Conservation (phyloP, 1,284 basidiomycete genomes). For the Cutaneotrichosporon mucoides region DNA sequence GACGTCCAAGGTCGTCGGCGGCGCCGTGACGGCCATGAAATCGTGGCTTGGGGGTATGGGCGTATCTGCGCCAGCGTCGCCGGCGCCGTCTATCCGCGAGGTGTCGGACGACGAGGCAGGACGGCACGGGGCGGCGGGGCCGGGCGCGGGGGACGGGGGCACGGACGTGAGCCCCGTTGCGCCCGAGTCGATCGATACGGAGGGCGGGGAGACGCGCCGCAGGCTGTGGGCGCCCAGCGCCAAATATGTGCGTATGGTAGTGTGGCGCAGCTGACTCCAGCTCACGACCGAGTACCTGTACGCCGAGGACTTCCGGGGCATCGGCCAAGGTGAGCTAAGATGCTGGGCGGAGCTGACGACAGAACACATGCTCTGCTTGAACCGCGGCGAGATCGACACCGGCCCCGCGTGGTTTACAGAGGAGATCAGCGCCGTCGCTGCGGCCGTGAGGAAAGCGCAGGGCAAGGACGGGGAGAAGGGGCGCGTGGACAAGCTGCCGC, state of each 20-base stretch:
- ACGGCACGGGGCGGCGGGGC: too few species aligned
- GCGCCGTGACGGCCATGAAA: constrained; percentile 8
- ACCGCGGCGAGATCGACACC: constrained; percentile 34
- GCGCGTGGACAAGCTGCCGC: not conserved
- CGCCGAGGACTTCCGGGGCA: constrained; percentile 39
- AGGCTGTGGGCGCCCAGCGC: constrained; percentile 23
- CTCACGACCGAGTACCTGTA: constrained; percentile 34
- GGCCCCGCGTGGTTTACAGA: constrained; percentile 38
- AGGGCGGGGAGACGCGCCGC: not conserved
- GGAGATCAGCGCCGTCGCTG: constrained; percentile 24
- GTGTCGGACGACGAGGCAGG: not conserved
- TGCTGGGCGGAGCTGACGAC: not conserved
- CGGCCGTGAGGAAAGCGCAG: constrained; percentile 3
- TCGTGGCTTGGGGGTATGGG: constrained; percentile 10
- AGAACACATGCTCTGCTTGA: constrained; percentile 46
- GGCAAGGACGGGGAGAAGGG: not conserved
- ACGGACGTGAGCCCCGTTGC: constrained; percentile 5
- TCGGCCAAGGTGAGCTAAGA: constrained; percentile 33
- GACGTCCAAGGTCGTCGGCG: constrained; percentile 12
- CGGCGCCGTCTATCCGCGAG: not conserved
- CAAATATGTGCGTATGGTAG: constrained; percentile 10
- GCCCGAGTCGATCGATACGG: not conserved
- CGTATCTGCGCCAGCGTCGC: not conserved
- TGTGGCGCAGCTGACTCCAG: constrained; percentile 12
- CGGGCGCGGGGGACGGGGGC: not conserved